A percentile compares a stretch with the other conserved stretches of the same genome.
These are phyloP conservation scores for Skeletonema marinoi DNA, from an alignment of 108 stramenopile genomes.

Conservation along the genomic window DNA sequence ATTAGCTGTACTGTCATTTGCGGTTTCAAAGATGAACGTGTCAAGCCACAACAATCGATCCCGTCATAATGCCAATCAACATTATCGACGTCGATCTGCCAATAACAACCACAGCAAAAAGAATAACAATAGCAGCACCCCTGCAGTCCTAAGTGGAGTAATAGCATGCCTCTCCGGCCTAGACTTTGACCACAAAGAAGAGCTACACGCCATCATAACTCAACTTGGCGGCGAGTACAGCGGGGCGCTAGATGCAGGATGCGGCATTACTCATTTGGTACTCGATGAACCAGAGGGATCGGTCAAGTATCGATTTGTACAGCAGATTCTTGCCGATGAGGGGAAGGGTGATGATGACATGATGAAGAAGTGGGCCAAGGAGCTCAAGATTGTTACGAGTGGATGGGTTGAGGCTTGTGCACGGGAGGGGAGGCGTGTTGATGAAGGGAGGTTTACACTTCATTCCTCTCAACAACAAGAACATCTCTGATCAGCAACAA, in stretches of 20 bases:
- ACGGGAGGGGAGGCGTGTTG: slow-evolving; percentile 12
- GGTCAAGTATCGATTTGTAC: slow-evolving; percentile 25
- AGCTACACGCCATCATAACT: slow-evolving; percentile 6
- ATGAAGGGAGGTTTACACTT: slow-evolving; percentile 12
- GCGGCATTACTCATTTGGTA: slow-evolving; percentile 23
- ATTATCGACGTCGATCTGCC: not conserved
- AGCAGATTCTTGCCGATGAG: not conserved
- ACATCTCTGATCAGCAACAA: not conserved
- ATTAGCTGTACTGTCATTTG: not conserved
- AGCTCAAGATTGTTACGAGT: slow-evolving; percentile 23
- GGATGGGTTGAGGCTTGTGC: slow-evolving; percentile 37
- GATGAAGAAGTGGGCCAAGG: slow-evolving; percentile 14
- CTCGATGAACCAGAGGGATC: slow-evolving; percentile 11
- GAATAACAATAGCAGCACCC: not conserved
- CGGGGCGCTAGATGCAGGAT: slow-evolving; percentile 18
- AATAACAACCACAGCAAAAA: not conserved
- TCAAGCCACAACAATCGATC: not conserved
- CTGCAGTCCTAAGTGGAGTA: slow-evolving; percentile 11
- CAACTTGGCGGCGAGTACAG: slow-evolving; percentile 13
- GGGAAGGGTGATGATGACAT: not conserved
- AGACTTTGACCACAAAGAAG: slow-evolving; percentile 8
- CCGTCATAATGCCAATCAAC: not conserved
- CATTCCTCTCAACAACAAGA: not conserved
- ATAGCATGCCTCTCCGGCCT: slow-evolving; percentile 36
- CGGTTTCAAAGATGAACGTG: not conserved